Conservation (phyloP, 2,329 filamentous ascomycete genomes). For the Sporothrix pallida region DNA sequence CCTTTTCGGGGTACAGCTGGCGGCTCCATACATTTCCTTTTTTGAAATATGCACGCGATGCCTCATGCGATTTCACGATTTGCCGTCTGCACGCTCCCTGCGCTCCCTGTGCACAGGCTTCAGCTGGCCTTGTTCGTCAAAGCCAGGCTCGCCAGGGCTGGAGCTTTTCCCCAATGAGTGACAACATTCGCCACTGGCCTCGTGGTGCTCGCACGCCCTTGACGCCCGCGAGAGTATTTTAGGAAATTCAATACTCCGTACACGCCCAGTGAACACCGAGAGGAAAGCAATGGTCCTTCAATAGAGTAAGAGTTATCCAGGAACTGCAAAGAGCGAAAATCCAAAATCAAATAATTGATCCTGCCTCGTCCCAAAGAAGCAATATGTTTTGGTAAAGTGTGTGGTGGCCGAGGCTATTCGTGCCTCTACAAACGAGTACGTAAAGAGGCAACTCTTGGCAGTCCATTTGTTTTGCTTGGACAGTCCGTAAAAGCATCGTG, state of each 20-base stretch:
- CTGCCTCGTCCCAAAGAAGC: slow-evolving; percentile 13
- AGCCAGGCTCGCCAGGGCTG: slow-evolving; percentile 3
- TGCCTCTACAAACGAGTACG: not conserved
- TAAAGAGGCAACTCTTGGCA: slow-evolving; percentile 22
- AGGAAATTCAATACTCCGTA: not conserved
- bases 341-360: not conserved
- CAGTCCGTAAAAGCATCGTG: not conserved
- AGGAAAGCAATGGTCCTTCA: not conserved
- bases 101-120: not conserved
- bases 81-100: not conserved
- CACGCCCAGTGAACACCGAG: slow-evolving; percentile 17
- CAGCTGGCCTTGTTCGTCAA: slow-evolving; percentile 11
- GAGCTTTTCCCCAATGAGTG: not conserved
- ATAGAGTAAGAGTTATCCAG: not conserved
- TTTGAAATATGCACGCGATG: slow-evolving; percentile 1
- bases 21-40: not conserved
- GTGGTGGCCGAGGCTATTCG: not conserved
- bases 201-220: not conserved
- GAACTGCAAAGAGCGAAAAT: not conserved
- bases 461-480: not conserved
- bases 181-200: slow-evolving; percentile 6
- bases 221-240: too few species aligned
- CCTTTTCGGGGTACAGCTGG: slow-evolving; percentile 22
- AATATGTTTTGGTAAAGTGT: not conserved
- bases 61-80: slow-evolving; percentile 5